Percentiles rank a stretch among this genome's conserved stretches.
Evolutionary conservation across 768 basidiomycete species (phyloP).

Genomic region (Mycena sanguinolenta): DNA sequence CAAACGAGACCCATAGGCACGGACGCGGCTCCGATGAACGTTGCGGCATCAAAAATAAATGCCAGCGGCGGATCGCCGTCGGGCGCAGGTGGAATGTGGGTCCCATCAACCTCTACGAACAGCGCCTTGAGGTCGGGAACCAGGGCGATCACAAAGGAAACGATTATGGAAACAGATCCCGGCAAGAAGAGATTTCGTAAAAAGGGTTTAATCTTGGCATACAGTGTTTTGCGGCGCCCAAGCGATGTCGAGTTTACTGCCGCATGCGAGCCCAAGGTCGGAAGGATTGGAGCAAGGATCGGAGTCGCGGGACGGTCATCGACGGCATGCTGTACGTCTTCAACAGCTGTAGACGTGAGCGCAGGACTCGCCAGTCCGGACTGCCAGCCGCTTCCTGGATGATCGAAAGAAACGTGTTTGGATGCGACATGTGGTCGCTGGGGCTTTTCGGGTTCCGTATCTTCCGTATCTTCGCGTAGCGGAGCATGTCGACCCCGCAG

Average conservation of each 20-base stretch:
- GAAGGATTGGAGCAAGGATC: no score
- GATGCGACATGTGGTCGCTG: slow-evolving; percentile 2
- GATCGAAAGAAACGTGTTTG: slow-evolving; percentile 24
- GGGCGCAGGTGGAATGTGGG: slow-evolving; percentile 64
- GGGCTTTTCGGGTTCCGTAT: slow-evolving; percentile 20
- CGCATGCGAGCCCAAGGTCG: slow-evolving; percentile 6
- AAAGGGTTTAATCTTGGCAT: slow-evolving; percentile 25
- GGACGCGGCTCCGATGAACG: slow-evolving; percentile 73
- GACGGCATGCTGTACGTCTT: neutral
- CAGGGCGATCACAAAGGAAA: slow-evolving; percentile 39
- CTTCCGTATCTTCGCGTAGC: neutral
- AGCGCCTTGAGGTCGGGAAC: slow-evolving; percentile 56
- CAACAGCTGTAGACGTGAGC: slow-evolving; percentile 17
- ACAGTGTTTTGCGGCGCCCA: slow-evolving; percentile 2
- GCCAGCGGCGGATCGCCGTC: slow-evolving; percentile 78
- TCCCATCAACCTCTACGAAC: slow-evolving; percentile 62
- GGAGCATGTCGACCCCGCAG: neutral
- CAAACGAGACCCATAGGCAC: slow-evolving; percentile 75
- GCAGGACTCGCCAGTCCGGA: slow-evolving; percentile 23
- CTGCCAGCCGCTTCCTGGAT: slow-evolving; percentile 5
- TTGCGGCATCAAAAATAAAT: slow-evolving; percentile 67
- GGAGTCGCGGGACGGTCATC: slow-evolving; percentile 4
- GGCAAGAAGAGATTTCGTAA: slow-evolving; percentile 51
- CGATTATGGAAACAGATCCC: slow-evolving; percentile 55
- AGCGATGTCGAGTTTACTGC: neutral